Base-by-base conservation (phyloP, 2,329 filamentous ascomycete genomes). In the Penicillium italicum region DNA sequence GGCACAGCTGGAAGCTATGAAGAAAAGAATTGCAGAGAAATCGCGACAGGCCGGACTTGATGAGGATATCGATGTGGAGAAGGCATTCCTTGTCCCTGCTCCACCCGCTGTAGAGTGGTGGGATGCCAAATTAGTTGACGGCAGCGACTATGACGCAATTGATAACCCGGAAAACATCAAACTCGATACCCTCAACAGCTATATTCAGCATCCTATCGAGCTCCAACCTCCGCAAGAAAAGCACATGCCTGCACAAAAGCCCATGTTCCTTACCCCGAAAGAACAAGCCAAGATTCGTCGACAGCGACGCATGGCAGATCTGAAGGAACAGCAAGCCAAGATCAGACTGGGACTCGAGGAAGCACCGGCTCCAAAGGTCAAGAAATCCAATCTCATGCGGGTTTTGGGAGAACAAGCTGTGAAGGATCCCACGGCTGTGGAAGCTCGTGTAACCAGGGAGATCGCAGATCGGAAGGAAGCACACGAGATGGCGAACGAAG, bases 291-390 rank as follows among this genome's bases (percentile, higher is more conserved):
- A 97, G 74, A 79, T 96, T 55, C 88, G 94, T 50, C 84, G 94
- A 36, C 91, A 97, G 74, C 86, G 91, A 52, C 86, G 95, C 62
- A 93, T 93, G 84, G 92, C 90, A 38, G 91, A 97, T 60, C 80
- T 96, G 61, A 97, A 97, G 73, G 95, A 99, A 74, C 87, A 92
- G 69, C 94, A 99, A 75, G 92, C 93, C 36, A 97, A 99, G 78
- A 94, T 97, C 59, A 84, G 93, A 56, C 80, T 99, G 11, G 94
- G 94, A 20, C 81, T 99, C 14, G 88, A 93, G 57, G 91, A 92
- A 3, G 90, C 93, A 20, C 91, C 92, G 28, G 89, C 92, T 26
- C 93, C 94, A 11, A 99, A 97, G 75, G 91, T 99, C 64, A 97
- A 97, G 77, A 95, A 95, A 74, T 90, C 88, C 55, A 99, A 99